These are phyloP conservation scores for Saccharomycopsis schoenii DNA, from an alignment of 805 yeast genomes.

Conservation along the genomic window DNA sequence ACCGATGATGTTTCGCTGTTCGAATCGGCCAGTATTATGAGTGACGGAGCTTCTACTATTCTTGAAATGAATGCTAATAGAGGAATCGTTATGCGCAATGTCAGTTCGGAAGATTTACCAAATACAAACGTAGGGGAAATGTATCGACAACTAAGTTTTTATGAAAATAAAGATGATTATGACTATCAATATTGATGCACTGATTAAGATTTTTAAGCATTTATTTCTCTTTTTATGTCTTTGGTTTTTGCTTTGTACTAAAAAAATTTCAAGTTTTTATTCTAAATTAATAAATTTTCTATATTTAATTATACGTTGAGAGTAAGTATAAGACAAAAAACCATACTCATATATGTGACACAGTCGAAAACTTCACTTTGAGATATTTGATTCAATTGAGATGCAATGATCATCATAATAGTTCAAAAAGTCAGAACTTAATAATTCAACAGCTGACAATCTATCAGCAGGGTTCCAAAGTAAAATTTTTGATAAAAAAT, in stretches of 20 bases:
- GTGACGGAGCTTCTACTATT: background rate
- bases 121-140: conserved; percentile 5
- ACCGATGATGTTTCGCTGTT: conserved; percentile 1
- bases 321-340: background rate
- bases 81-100: conserved; percentile 13
- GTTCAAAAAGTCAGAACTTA: background rate
- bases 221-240: background rate
- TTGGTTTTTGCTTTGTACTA: too few relatives aligned
- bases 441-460: conserved; percentile 17
- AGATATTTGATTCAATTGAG: background rate
- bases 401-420: background rate
- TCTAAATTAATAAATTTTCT: background rate
- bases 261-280: too few relatives aligned
- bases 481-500: conserved; percentile 6
- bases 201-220: too few relatives aligned
- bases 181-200: background rate
- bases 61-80: conserved; percentile 1
- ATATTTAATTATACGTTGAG: background rate
- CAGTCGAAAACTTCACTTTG: background rate
- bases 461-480: conserved; percentile 27
- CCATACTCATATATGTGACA: background rate
- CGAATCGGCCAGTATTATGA: background rate
- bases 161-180: background rate
- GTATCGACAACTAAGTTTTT: background rate
- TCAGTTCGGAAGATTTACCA: conserved; percentile 16